Evolutionary conservation across 495 filamentous ascomycete genomes (phyloP).

Genomic region (Cairneyella variabilis): DNA sequence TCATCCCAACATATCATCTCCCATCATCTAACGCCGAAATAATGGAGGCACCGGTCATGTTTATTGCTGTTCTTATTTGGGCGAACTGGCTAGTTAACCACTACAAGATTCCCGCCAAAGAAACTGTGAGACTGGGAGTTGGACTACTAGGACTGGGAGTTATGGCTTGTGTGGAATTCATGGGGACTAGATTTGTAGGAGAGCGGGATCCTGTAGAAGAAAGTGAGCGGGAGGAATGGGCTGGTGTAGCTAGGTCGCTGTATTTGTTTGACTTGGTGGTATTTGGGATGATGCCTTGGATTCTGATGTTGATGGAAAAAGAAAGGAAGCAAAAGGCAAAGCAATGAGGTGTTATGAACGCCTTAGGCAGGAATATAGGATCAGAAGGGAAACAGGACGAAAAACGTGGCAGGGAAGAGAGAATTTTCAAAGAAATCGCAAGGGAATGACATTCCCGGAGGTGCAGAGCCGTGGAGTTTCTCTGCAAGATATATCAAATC

Average conservation of each 20-base stretch:
- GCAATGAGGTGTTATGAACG: not conserved
- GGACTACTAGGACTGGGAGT: not conserved
- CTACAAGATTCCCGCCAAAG: not conserved
- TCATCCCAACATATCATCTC: not conserved
- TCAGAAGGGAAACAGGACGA: too few species aligned
- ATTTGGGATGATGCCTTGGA: not conserved
- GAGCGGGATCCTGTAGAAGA: not conserved
- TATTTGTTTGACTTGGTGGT: not conserved
- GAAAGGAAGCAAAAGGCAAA: not conserved
- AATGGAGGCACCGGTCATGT: slow-evolving; percentile 1
- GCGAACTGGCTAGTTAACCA: not conserved
- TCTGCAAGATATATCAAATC: too few species aligned
- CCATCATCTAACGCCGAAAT: not conserved
- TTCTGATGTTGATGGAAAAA: not conserved
- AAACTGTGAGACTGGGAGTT: not conserved
- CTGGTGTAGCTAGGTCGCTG: not conserved
- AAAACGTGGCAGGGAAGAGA: too few species aligned
- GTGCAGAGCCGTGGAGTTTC: too few species aligned
- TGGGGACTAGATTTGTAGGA: not conserved
- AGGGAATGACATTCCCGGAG: too few species aligned
- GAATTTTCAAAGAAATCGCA: too few species aligned
- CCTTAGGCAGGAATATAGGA: too few species aligned
- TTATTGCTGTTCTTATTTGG: not conserved
- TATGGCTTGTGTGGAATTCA: slow-evolving; percentile 1
- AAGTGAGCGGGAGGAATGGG: not conserved